Evolutionary conservation across 108 stramenopile genomes (phyloP).

Genomic region (Seminavis robusta): DNA sequence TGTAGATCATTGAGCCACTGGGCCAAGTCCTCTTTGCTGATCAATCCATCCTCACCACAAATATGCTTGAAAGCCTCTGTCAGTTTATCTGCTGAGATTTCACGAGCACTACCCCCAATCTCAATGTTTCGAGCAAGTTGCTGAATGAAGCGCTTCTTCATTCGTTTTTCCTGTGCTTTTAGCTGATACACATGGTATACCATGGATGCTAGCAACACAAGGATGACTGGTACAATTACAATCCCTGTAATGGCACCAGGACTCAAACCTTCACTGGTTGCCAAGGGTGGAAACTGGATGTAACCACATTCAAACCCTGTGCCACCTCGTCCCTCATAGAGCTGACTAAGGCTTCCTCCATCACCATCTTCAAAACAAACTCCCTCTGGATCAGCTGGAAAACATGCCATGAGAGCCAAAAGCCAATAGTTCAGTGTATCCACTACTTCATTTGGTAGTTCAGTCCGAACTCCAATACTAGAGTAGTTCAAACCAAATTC

Average conservation of each 20-base stretch:
- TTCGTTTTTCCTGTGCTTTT: constrained; percentile 9
- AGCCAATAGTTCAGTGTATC: constrained; percentile 25
- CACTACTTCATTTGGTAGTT: constrained; percentile 11
- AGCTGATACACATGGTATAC: constrained; percentile 6
- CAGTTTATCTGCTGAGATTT: constrained; percentile 11
- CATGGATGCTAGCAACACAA: neutral
- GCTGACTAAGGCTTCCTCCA: constrained; percentile 6
- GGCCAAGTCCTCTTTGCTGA: constrained; percentile 17
- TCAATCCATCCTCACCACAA: constrained; percentile 8
- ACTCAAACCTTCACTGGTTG: neutral
- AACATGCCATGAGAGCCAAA: constrained; percentile 20
- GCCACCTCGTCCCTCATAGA: constrained; percentile 13
- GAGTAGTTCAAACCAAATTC: constrained; percentile 32
- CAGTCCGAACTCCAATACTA: constrained; percentile 24
- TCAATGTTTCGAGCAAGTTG: constrained; percentile 25
- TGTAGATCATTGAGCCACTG: constrained; percentile 24
- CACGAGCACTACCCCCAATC: constrained; percentile 8
- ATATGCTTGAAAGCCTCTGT: constrained; percentile 26
- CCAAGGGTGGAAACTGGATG: constrained; percentile 18
- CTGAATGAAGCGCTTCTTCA: constrained; percentile 20
- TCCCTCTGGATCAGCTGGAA: constrained; percentile 9
- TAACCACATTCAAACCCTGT: constrained; percentile 35
- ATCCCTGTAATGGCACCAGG: neutral
- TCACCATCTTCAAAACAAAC: constrained; percentile 8
- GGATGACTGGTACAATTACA: neutral